A percentile compares a stretch with the other conserved stretches of the same genome.
Conservation (phyloP, 768 basidiomycete genomes). For the Amanita inopinata region DNA sequence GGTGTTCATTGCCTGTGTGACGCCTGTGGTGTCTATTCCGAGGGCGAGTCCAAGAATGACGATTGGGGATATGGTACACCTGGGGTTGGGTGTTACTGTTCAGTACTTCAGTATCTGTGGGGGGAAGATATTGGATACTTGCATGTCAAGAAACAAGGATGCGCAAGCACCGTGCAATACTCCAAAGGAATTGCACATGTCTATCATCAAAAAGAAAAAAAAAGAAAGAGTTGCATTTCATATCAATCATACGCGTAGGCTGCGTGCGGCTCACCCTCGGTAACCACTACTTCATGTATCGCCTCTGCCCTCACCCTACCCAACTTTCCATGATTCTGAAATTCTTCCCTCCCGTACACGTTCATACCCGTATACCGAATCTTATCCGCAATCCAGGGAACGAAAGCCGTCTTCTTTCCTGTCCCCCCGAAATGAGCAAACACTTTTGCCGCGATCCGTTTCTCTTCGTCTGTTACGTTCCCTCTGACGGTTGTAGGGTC, state of each 20-base stretch:
- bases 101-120: background rate
- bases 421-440: conserved; percentile 22
- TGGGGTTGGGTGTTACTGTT: conserved; percentile 11
- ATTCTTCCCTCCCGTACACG: conserved; percentile 13
- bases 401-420: conserved; percentile 16
- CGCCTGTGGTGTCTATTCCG: conserved; percentile 33
- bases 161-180: conserved; percentile 50
- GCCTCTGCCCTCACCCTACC: background rate
- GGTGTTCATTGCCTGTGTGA: conserved; percentile 42
- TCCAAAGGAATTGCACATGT: conserved; percentile 44
- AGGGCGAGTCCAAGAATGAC: conserved; percentile 29
- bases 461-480: conserved; percentile 24
- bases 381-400: conserved; percentile 19
- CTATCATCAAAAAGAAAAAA: too few relatives aligned
- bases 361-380: conserved; percentile 20
- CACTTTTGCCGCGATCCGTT: conserved; percentile 20
- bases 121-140: conserved; percentile 13
- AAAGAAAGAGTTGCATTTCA: background rate
- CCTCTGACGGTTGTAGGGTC: conserved; percentile 21
- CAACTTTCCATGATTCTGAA: background rate
- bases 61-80: conserved; percentile 35
- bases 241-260: background rate
- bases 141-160: conserved; percentile 48
- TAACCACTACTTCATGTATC: background rate
- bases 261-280: background rate